Conservation (phyloP, 345 rosid genomes). For the Microcos paniculata region DNA sequence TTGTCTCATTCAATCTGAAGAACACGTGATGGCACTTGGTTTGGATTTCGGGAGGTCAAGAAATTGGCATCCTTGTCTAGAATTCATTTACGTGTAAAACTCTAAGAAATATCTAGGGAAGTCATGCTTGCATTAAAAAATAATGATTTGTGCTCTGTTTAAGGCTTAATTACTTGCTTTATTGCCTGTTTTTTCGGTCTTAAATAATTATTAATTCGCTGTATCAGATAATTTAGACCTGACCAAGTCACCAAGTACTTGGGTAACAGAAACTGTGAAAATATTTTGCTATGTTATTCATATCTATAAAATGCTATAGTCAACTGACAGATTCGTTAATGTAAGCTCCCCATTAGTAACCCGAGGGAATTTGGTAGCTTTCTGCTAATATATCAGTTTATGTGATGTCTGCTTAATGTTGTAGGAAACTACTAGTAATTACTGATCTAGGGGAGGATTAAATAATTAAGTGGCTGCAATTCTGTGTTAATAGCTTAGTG, state of each 20-base stretch:
- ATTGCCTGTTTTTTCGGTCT: neutral
- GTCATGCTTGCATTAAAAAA: neutral
- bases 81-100: conserved; percentile 90
- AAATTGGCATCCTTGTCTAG: conserved; percentile 91
- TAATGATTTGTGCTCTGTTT: neutral
- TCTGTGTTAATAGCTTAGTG: conserved; percentile 12
- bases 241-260: neutral
- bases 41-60: conserved; percentile 91
- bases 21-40: conserved; percentile 93
- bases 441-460: neutral
- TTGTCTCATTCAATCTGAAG: conserved; percentile 86
- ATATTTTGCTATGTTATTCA: neutral
- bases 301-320: neutral
- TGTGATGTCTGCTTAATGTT: neutral
- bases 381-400: neutral
- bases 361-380: neutral
- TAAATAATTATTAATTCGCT: neutral
- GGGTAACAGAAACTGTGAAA: neutral
- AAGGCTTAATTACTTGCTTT: neutral
- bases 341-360: neutral
- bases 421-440: neutral
- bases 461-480: neutral
- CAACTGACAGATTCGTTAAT: no score
- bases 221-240: neutral
- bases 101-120: conserved; percentile 15